phyloP scores from a whole-genome alignment of 768 basidiomycete species.

The Tephrocybe sp. region DNA sequence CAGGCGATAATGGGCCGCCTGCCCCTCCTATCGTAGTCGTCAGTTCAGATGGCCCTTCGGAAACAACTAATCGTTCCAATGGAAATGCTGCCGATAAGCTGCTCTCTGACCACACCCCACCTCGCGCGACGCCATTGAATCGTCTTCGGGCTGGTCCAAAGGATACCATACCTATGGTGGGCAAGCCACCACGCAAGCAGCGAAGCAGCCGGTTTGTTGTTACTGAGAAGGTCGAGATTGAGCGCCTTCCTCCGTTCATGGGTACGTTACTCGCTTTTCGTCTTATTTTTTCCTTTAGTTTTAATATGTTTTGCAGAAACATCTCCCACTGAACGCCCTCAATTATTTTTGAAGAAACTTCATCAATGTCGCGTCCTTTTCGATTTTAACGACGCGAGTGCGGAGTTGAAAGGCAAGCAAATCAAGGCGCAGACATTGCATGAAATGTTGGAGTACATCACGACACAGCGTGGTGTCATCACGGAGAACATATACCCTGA shows the following conservation, averaged over 20 bases:
- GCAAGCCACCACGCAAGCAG: conserved; percentile 97
- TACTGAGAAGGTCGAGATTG: conserved; percentile 94
- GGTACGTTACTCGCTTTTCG: conserved; percentile 44
- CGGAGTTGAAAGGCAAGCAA: conserved; percentile 96
- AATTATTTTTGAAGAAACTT: conserved; percentile 91
- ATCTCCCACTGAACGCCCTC: conserved; percentile 80
- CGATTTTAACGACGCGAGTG: conserved; percentile 97
- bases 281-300: neutral
- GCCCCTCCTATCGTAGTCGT: conserved; percentile 87
- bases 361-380: conserved; percentile 96
- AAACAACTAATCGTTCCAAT: conserved; percentile 40
- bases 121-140: conserved; percentile 65
- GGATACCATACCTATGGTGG: conserved; percentile 95
- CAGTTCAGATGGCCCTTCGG: conserved; percentile 62
- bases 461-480: conserved; percentile 92
- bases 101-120: conserved; percentile 53
- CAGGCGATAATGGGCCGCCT: conserved; percentile 41
- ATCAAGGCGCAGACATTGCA: conserved; percentile 97
- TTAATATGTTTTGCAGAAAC: conserved; percentile 60
- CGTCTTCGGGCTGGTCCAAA: conserved; percentile 83
- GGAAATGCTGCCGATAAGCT: conserved; percentile 45
- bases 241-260: conserved; percentile 86
- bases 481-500: conserved; percentile 98
- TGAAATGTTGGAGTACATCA: conserved; percentile 99
- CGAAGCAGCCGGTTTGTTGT: conserved; percentile 95